Percentiles rank a stretch among this genome's conserved stretches.
These are phyloP conservation scores for Microbotryum intermedium DNA, from an alignment of 1,284 basidiomycete genomes.

Conservation along the genomic window DNA sequence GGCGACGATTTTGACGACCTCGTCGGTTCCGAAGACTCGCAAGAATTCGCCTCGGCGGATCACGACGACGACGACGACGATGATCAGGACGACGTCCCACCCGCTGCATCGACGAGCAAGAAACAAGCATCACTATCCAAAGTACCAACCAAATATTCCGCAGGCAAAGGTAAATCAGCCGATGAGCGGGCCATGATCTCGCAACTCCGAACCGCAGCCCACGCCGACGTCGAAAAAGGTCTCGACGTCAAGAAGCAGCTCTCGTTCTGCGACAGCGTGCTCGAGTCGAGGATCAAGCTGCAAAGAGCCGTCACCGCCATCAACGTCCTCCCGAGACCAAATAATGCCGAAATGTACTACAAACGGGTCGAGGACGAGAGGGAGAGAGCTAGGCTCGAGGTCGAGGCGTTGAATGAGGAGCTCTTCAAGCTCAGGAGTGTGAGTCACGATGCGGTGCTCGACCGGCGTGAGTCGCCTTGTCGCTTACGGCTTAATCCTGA, in stretches of 20 bases:
- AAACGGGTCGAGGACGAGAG: not conserved
- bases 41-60: slow-evolving; percentile 21
- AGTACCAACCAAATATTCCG: not conserved
- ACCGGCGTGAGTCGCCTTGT: no score
- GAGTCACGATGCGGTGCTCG: no score
- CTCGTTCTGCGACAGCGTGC: slow-evolving; percentile 67
- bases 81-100: not conserved
- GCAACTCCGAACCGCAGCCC: slow-evolving; percentile 51
- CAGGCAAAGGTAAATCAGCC: slow-evolving; percentile 32
- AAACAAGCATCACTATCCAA: slow-evolving; percentile 39
- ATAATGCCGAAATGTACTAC: slow-evolving; percentile 21
- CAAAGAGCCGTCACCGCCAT: slow-evolving; percentile 65
- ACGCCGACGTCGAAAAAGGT: slow-evolving; percentile 58
- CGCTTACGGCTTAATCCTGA: slow-evolving; percentile 13
- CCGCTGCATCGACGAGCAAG: slow-evolving; percentile 28
- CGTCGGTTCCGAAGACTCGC: slow-evolving; percentile 24
- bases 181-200: slow-evolving; percentile 49
- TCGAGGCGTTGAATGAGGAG: slow-evolving; percentile 30
- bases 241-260: slow-evolving; percentile 71
- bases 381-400: slow-evolving; percentile 25
- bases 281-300: slow-evolving; percentile 77
- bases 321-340: slow-evolving; percentile 50
- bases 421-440: slow-evolving; percentile 22
- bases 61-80: slow-evolving; percentile 6
- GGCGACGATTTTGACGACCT: slow-evolving; percentile 43